Evolutionary conservation across 139 green algal species (phyloP).

Genomic region (Chlorella sp.): DNA sequence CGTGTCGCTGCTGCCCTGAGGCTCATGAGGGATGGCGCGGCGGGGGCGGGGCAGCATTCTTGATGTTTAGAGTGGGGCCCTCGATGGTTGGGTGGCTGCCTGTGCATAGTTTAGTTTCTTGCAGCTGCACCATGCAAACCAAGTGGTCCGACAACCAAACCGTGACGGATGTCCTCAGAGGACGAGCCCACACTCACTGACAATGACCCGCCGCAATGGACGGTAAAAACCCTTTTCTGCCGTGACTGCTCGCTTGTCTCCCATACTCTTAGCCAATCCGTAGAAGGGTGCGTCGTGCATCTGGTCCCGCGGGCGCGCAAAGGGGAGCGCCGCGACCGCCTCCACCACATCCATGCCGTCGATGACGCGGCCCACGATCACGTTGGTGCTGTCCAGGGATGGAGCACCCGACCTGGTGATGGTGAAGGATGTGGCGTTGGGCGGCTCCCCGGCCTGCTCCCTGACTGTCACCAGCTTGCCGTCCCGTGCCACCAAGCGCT

Average conservation of each 20-base stretch:
- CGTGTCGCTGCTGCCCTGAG: too few relatives aligned
- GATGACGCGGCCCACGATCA: constrained; percentile 28
- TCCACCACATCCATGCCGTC: neutral
- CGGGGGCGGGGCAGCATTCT: too few relatives aligned
- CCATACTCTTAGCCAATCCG: constrained; percentile 31
- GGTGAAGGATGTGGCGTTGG: constrained; percentile 28
- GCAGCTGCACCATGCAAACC: too few relatives aligned
- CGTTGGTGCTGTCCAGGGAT: constrained; percentile 38
- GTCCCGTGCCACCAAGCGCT: constrained; percentile 29
- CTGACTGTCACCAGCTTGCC: constrained; percentile 40
- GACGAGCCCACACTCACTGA: neutral
- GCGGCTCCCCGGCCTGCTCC: constrained; percentile 25
- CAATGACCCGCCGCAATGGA: neutral
- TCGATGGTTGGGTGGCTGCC: too few relatives aligned
- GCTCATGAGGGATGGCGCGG: too few relatives aligned
- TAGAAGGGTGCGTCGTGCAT: constrained; percentile 40
- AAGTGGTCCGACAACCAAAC: too few relatives aligned
- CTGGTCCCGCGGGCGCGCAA: constrained; percentile 21
- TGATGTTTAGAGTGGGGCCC: too few relatives aligned
- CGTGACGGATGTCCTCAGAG: too few relatives aligned
- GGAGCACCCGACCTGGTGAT: constrained; percentile 16
- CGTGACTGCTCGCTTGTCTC: constrained; percentile 38
- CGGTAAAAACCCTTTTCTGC: constrained; percentile 39
- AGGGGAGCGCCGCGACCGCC: constrained; percentile 18
- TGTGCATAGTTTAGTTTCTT: too few relatives aligned